Percentiles rank a stretch among this genome's conserved stretches.
phyloP scores from a whole-genome alignment of 169 alveolate genomes.

The Amoebophrya sp. region DNA sequence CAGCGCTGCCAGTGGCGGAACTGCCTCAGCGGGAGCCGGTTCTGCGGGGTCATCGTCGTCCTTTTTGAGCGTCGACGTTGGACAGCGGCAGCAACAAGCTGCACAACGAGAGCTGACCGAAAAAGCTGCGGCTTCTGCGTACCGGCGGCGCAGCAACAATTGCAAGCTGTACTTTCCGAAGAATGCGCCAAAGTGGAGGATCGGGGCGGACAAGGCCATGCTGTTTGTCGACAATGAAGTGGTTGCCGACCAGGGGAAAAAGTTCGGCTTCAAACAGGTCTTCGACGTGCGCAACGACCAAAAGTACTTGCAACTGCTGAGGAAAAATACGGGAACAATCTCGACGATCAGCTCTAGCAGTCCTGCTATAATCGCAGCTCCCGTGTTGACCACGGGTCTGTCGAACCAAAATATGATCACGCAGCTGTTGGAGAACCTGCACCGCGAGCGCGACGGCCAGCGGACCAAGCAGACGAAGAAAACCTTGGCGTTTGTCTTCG shows the following conservation, averaged over 20 bases:
- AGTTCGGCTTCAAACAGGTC: background rate
- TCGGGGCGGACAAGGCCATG: background rate
- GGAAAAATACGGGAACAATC: background rate
- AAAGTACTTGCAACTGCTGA: background rate
- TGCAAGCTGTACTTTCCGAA: too few species aligned
- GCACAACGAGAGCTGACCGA: too few species aligned
- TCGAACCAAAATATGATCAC: background rate
- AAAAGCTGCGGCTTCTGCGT: too few species aligned
- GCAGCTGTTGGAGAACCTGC: background rate
- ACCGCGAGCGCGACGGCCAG: background rate
- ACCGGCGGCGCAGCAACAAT: too few species aligned
- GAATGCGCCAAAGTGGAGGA: background rate
- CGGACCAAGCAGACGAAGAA: background rate
- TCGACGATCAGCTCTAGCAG: background rate
- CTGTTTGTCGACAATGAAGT: background rate
- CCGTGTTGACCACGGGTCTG: background rate
- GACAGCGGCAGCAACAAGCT: too few species aligned
- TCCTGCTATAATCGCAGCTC: background rate
- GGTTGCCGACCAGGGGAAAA: background rate
- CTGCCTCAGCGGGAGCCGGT: too few species aligned
- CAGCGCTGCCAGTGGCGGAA: too few species aligned
- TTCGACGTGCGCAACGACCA: background rate
- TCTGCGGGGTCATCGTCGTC: too few species aligned
- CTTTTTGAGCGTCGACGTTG: too few species aligned
- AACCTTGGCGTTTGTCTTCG: background rate